Conservation (phyloP, 257 asterid genomes). For the Ilex asprella region DNA sequence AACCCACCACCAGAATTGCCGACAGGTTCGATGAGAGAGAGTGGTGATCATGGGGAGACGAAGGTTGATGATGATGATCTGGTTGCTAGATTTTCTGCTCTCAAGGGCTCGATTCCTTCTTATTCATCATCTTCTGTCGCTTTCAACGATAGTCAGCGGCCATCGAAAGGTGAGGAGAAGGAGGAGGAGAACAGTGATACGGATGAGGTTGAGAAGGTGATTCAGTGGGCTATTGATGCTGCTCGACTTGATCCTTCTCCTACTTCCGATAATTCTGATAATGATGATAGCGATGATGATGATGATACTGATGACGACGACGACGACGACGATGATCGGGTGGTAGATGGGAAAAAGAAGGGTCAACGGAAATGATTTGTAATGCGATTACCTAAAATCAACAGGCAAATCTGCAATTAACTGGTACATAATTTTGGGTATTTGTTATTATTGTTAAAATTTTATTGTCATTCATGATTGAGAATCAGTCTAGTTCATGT, state of each 20-base stretch:
- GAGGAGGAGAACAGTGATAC: constrained; percentile 22
- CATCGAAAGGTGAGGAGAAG: constrained; percentile 10
- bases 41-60: background rate
- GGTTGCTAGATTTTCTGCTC: constrained; percentile 57
- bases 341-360: constrained; percentile 12
- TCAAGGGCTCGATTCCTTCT: constrained; percentile 44
- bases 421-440: too few species aligned
- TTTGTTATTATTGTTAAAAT: too few species aligned
- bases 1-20: background rate
- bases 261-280: constrained; percentile 27
- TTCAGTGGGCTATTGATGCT: constrained; percentile 85
- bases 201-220: constrained; percentile 82
- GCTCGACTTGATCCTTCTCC: constrained; percentile 91
- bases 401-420: too few species aligned
- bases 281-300: constrained; percentile 21
- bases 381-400: too few species aligned
- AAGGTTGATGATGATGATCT: constrained; percentile 34
- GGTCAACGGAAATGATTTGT: constrained; percentile 11
- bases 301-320: constrained; percentile 6
- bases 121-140: constrained; percentile 2
- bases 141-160: background rate
- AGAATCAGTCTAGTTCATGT: too few species aligned
- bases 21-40: background rate
- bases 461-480: too few species aligned
- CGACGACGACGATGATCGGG: constrained; percentile 10